A percentile compares a stretch with the other conserved stretches of the same genome.
phyloP scores from a whole-genome alignment of 805 yeast species.

The Diddensiella santjacobensis region DNA sequence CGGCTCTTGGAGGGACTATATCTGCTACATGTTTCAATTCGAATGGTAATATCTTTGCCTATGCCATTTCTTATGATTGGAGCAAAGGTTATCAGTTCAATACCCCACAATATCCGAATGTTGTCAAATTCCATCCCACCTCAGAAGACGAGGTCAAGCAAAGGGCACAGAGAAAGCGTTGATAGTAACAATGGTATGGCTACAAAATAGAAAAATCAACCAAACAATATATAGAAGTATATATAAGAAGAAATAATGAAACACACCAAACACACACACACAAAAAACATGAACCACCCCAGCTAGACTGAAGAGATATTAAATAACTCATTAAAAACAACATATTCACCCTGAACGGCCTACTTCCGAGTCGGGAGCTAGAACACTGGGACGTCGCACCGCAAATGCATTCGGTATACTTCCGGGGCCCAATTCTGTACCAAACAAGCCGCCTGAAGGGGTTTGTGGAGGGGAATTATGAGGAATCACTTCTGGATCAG shows the following conservation, averaged over 20 bases:
- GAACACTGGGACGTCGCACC: conserved; percentile 1
- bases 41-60: conserved; percentile 80
- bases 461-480: conserved; percentile 18
- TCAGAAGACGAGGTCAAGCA: conserved; percentile 78
- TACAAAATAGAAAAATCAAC: background rate
- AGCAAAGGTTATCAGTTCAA: conserved; percentile 73
- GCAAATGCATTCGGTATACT: conserved; percentile 1
- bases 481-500: conserved; percentile 23
- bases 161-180: conserved; percentile 20
- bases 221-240: background rate
- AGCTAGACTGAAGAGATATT: background rate
- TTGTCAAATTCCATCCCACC: conserved; percentile 77
- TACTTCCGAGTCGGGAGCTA: conserved; percentile 2
- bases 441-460: background rate
- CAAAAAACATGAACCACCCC: background rate
- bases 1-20: conserved; percentile 54
- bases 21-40: conserved; percentile 78
- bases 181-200: background rate
- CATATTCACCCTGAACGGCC: background rate
- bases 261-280: background rate
- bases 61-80: conserved; percentile 95
- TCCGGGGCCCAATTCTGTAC: background rate
- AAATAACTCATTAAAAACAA: background rate
- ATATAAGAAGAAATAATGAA: background rate
- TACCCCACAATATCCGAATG: conserved; percentile 68